Base-by-base conservation (phyloP, 805 yeast species). In the Priceomyces castillae region DNA sequence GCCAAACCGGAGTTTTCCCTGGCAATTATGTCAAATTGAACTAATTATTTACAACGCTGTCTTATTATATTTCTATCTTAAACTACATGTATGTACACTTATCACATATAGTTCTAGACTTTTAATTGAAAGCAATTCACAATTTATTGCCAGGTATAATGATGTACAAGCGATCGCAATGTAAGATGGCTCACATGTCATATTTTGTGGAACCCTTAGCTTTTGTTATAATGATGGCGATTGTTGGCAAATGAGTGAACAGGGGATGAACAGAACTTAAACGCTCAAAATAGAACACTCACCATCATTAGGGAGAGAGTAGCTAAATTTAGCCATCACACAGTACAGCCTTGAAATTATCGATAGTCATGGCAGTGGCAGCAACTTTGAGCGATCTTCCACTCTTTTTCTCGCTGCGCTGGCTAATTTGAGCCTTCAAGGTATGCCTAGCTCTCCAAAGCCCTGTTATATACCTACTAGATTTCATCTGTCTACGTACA, bases 11-110 rank as follows among this genome's bases (percentile, higher is more conserved):
- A 46, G 85, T 83, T 9, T 94, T 95, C 72, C 99, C 99, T 4
- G 99, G 97, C 7, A 94, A 92, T 61, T 94, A 94, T 57, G 99
- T 94, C 20, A 92, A 86, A 61, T 62, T 88, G 52, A 81, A 81
- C 44, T 60, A 48, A 37, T 35, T 6, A 6, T 19, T 20, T 23
- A 7, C 25, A 9, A 7, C 9, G 6, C 25, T 22, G 9, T 22
- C 9, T 22, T 9, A 9, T n/a, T 22, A 22, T 22, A 22, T 22
- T 9, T 22, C 9, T 7, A 22, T 22, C 9, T 22, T 6, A 7
- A 22, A 22, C 9, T 9, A 22, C 25, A 22, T 22, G 25, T 22
- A 22, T 22, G 25, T 22, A 22, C 25, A n/a, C n/a, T n/a, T n/a
- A n/a, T n/a, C n/a, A n/a, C n/a, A n/a, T n/a, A 6, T 23, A 23